These are phyloP conservation scores for Yamadazyma spencermartinsiae DNA, from an alignment of 1,139 yeast species.

Conservation along the genomic window DNA sequence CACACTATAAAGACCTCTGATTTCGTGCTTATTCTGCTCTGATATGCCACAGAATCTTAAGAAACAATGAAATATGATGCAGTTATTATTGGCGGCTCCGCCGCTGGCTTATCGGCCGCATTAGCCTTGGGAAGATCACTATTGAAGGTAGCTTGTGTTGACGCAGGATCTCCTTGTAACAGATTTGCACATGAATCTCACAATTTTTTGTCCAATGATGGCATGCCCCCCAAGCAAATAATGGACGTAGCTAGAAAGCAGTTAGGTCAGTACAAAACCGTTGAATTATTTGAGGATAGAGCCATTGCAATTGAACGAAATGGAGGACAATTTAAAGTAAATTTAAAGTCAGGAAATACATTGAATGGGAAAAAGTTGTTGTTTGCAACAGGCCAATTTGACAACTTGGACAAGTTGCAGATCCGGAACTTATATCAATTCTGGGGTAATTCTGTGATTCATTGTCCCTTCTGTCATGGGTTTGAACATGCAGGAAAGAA, in stretches of 20 bases:
- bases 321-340: neutral
- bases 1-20: too few relatives aligned
- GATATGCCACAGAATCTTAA: too few relatives aligned
- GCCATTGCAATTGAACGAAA: neutral
- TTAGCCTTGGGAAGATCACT: slow-evolving; percentile 10
- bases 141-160: slow-evolving; percentile 10
- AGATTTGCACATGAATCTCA: slow-evolving; percentile 11
- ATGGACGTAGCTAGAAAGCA: slow-evolving; percentile 2
- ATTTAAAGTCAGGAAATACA: neutral
- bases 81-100: slow-evolving; percentile 10
- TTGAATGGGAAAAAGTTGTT: slow-evolving; percentile 4
- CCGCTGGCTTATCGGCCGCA: slow-evolving; percentile 11
- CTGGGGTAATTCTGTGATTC: slow-evolving; percentile 9
- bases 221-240: slow-evolving; percentile 8
- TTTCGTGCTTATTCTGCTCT: too few relatives aligned
- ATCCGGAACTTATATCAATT: slow-evolving; percentile 5
- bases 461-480: slow-evolving; percentile 11
- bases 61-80: too few relatives aligned
- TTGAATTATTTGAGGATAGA: neutral
- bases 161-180: slow-evolving; percentile 12
- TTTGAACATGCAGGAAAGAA: slow-evolving; percentile 5
- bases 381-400: slow-evolving; percentile 10
- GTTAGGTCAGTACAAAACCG: slow-evolving; percentile 2
- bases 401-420: slow-evolving; percentile 1
- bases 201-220: slow-evolving; percentile 11